These are phyloP conservation scores for Chionographis japonica DNA, from an alignment of 106 monocot species.

Conservation along the genomic window DNA sequence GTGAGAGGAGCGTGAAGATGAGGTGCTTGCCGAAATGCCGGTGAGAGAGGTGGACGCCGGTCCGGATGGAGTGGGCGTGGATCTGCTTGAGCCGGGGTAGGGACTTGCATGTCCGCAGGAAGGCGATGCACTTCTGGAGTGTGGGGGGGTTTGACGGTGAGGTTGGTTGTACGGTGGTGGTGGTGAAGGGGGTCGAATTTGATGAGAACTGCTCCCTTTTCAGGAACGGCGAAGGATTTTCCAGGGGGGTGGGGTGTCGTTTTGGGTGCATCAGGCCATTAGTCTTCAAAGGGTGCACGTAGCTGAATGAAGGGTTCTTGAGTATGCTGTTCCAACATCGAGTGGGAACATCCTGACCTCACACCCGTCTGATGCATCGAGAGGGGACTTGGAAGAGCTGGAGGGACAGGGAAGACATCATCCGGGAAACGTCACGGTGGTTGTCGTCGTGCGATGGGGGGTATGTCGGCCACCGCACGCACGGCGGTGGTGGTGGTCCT, in stretches of 20 bases:
- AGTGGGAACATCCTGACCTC: too few relatives aligned
- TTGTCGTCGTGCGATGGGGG: not conserved
- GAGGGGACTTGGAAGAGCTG: not conserved
- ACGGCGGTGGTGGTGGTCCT: too few relatives aligned
- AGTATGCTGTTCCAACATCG: too few relatives aligned
- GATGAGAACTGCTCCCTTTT: too few relatives aligned
- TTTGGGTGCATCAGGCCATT: too few relatives aligned
- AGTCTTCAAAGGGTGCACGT: too few relatives aligned
- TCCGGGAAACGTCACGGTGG: not conserved
- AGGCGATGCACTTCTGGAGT: conserved; percentile 52
- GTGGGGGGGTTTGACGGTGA: conserved; percentile 12
- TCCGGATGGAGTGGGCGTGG: conserved; percentile 60
- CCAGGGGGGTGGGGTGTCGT: too few relatives aligned
- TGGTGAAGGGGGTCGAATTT: not conserved
- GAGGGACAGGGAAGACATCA: not conserved
- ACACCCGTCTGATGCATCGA: too few relatives aligned
- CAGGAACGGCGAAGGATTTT: too few relatives aligned
- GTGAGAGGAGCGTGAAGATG: conserved; percentile 52
- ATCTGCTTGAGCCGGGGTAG: conserved; percentile 39
- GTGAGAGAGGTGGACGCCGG: conserved; percentile 38
- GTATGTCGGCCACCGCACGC: too few relatives aligned
- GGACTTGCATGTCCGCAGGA: conserved; percentile 38
- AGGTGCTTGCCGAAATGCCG: conserved; percentile 62
- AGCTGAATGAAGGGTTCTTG: too few relatives aligned
- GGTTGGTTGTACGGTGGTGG: not conserved